Evolutionary conservation across 1,139 yeast species (phyloP), one percentile per base, ranked within the genome.

Genomic region (Hemisphaericaspora lyxosophila): DNA sequence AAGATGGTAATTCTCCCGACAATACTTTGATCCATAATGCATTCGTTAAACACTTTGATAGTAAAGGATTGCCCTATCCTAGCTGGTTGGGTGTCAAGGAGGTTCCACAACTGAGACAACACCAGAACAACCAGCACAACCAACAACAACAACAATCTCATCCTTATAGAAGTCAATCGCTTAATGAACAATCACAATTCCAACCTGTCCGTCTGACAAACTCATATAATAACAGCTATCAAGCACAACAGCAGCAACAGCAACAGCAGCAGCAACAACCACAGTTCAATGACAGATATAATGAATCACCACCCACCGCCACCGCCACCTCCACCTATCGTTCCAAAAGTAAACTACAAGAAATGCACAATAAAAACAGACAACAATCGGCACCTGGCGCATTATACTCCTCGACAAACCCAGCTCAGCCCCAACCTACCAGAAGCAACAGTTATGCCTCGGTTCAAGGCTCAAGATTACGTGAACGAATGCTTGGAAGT

Each of bases 21-120:
- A 73, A 68, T 29, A 71, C 77, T 1, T 57, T 71, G 39, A 60
- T 71, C 39, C 76, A 71, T 51, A 63, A 66, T 45, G 75, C 76
- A 3, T 70, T 71, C 46, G 70, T 70, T 27, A 62, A 60, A 41
- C 68, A 64, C 48, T 71, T 55, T 42, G 72, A 69, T 37, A 31
- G 53, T 2, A 54, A 51, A 17, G 53, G 58, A 20, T 55, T 62
- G 36, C 60, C 67, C 8, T 71, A 64, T 41, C 77, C 77, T 7
- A 75, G 69, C 22, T 71, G 77, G 77, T 56, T 71, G 16, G 76
- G 75, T 5, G 70, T 57, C 4, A 50, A 49, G 11, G 26, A 28
- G 36, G 16, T 38, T 35, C 40, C 31, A 26, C 39, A 34, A 36
- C 34, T 26, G 28, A 34, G 36, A 25, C 24, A 16, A 19, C 37